phyloP scores from a whole-genome alignment of 106 monocot genomes.

The Dioscorea dumetorum region DNA sequence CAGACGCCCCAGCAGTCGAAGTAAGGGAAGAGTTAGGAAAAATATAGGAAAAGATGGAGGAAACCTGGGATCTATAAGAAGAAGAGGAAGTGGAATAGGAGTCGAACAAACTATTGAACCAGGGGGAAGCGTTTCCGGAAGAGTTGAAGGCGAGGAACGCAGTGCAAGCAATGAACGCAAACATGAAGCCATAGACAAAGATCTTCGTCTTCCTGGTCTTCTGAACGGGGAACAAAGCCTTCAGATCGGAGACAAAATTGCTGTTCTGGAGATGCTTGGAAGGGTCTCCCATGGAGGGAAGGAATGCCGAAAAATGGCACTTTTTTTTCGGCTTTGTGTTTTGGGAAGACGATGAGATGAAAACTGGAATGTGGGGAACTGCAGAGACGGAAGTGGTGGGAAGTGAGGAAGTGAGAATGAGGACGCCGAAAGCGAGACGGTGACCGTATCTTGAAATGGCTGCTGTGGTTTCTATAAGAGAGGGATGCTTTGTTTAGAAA shows the following conservation, averaged over 20 bases:
- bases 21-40: constrained; percentile 38
- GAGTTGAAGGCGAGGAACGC: constrained; percentile 53
- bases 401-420: neutral
- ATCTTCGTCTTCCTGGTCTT: constrained; percentile 30
- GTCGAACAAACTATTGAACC: constrained; percentile 49
- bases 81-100: constrained; percentile 31
- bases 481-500: neutral
- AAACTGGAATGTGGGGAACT: too few species aligned
- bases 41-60: constrained; percentile 41
- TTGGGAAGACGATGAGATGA: neutral
- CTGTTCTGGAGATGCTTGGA: neutral
- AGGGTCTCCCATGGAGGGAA: neutral
- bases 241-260: neutral
- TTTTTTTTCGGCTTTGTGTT: neutral
- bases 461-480: neutral
- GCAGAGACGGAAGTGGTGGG: too few species aligned
- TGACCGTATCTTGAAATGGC: neutral
- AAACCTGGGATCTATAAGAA: constrained; percentile 49
- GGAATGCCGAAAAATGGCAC: neutral
- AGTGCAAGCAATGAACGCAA: constrained; percentile 58
- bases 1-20: neutral
- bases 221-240: neutral
- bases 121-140: constrained; percentile 27
- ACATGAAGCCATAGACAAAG: constrained; percentile 41
- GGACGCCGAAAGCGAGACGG: neutral